Evolutionary conservation across 768 basidiomycete species (phyloP), one percentile per base, ranked within the genome.

Genomic region (Inosperma sp.): DNA sequence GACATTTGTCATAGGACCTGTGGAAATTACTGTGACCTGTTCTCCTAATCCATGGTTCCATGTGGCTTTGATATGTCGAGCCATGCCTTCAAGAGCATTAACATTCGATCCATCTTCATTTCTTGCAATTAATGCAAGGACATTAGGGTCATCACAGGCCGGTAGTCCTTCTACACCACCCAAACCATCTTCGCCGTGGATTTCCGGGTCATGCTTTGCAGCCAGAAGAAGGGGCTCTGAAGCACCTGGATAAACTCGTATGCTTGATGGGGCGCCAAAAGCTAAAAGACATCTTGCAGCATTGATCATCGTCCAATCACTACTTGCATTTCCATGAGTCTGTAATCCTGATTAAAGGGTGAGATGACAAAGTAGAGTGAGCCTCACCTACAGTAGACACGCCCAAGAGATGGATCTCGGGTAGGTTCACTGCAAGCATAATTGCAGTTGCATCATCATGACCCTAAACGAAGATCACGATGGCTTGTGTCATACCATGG

Each of bases 361-460:
- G 21, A 41, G 36, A 41, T 14, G 7, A 14, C 45, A 36, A 14
- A 39, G 23, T 9, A 35, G 30, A 23, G 8, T 22, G 13, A 17
- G n/a, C 10, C 9, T 35, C 21, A 52, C 72, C 58, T 66, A 89
- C 91, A 21, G 89, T 89, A 0, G 91, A 93, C n/a, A 94, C 70
- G 1, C 92, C 93, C 5, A 92, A 67, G 16, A 95, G 78, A 30
- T 76, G 66, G 49, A 93, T 76, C 52, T 83, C 75, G 1, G 78
- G 74, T 10, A 76, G 75, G 56, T 89, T 80, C 4, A 86, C 62
- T 4, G 88, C 89, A 7, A 93, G 69, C 62, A 94, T 70, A 44
- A 94, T 83, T 3, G 89, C 90, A 9, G 82, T 83, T 4, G 88
- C 93, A 69, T 94, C 92, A 59, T 95, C 92, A 59, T 94, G 92